Percentiles rank a stretch among this genome's conserved stretches.
These are phyloP conservation scores for Piloderma croceum DNA, from an alignment of 768 basidiomycete species.

Conservation along the genomic window DNA sequence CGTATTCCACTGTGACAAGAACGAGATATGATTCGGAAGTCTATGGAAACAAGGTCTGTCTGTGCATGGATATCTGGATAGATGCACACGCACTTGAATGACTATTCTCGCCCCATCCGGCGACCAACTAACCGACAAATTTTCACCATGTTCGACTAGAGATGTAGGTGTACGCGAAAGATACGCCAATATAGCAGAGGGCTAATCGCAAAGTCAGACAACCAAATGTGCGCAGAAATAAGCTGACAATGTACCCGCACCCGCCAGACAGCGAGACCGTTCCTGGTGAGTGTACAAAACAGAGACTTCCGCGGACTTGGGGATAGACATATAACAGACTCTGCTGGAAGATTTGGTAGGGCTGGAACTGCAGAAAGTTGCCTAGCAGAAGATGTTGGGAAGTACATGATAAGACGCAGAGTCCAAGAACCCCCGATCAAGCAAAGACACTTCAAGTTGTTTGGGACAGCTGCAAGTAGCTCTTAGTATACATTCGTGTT, in stretches of 20 bases:
- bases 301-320: slow-evolving; percentile 72
- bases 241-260: slow-evolving; percentile 52
- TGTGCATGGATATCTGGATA: slow-evolving; percentile 1
- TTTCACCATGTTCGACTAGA: slow-evolving; percentile 79
- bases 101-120: slow-evolving; percentile 76
- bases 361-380: slow-evolving; percentile 66
- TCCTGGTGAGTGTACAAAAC: slow-evolving; percentile 70
- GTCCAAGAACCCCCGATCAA: too few species aligned
- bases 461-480: too few species aligned
- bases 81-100: slow-evolving; percentile 55
- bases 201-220: slow-evolving; percentile 36
- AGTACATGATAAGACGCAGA: too few species aligned
- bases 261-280: slow-evolving; percentile 73
- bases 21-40: slow-evolving; percentile 79
- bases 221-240: slow-evolving; percentile 1
- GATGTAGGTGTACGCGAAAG: slow-evolving; percentile 74
- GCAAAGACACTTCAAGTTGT: too few species aligned
- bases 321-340: slow-evolving; percentile 51
- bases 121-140: slow-evolving; percentile 71
- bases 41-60: slow-evolving; percentile 33
- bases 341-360: slow-evolving; percentile 56
- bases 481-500: too few species aligned
- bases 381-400: slow-evolving; percentile 74
- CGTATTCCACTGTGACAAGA: slow-evolving; percentile 59
- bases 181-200: slow-evolving; percentile 64